Base-by-base conservation (phyloP, 768 basidiomycete species). In the Kwoniella bestiolae region DNA sequence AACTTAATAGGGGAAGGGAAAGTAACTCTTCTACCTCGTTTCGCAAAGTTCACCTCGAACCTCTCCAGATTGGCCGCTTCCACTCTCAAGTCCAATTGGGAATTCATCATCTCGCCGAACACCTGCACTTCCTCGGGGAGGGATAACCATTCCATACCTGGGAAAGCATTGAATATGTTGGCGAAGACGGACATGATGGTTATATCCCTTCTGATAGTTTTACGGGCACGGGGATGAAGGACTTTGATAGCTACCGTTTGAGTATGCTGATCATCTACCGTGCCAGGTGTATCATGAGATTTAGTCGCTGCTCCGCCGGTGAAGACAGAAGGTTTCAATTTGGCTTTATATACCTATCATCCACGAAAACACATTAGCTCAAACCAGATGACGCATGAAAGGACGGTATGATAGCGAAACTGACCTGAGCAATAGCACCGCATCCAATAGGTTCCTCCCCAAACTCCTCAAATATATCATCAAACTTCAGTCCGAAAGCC, bases 121-220 rank as follows among this genome's bases (percentile, higher is more conserved):
- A 95, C 92, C 25, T 87, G 83, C 6, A 98, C 95, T 80, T 99
- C 96, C 74, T 99, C 92, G 0, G 94, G 91, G 18, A 99, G 85
- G 6, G 93, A 96, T 52, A 99, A 82, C 96, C 96, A 99, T 70
- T 92, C 86, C 89, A 96, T 93, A 28, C 93, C 92, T 0, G 96
- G 96, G 59, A 98, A 80, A 29, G 89, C 56, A 56, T 91, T 86
- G 65, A 98, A 85, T 65, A 86, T 81, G 44, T 85, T 84, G 28
- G 95, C 92, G 78, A 98, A 97, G 83, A 95, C 90, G 46, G 86
- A 83, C 94, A 99, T 97, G 83, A 98, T 98, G 52, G 89, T 86
- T 55, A 99, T 87, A 82, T 99, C 96, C 49, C 96, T 87, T 38
- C 85, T 83, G 64, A 99, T 97, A 53, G 85, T 89, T 75, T 92